Percentiles rank a stretch among this genome's conserved stretches.
Conservation (phyloP, 257 asterid species). For the Przewalskia tangutica region DNA sequence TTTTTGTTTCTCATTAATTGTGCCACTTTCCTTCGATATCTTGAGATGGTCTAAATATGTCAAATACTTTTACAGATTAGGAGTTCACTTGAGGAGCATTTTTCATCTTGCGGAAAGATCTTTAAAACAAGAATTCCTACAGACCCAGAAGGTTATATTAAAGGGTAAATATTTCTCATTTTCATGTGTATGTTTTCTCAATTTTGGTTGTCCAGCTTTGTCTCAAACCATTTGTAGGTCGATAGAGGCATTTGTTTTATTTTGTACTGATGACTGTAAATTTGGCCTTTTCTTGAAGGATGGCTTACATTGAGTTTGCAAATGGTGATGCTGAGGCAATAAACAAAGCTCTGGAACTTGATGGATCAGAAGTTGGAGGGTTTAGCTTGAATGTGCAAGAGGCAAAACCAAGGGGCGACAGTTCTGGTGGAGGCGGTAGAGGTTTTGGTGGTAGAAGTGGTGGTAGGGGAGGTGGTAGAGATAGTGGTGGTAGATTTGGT, state of each 20-base stretch:
- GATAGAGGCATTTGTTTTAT: neutral
- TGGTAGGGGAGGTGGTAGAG: constrained; percentile 10
- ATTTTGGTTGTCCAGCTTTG: neutral
- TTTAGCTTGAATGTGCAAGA: constrained; percentile 37
- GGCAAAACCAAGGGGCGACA: constrained; percentile 50
- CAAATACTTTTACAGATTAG: constrained; percentile 37
- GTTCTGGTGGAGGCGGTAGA: constrained; percentile 15
- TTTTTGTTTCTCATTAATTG: neutral
- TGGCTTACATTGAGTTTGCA: constrained; percentile 55
- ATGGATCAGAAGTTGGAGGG: constrained; percentile 39
- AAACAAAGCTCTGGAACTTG: constrained; percentile 46
- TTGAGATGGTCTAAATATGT: neutral
- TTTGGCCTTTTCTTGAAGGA: constrained; percentile 24
- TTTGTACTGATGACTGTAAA: neutral
- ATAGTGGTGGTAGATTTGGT: constrained; percentile 11
- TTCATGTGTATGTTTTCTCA: neutral
- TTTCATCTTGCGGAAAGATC: constrained; percentile 70
- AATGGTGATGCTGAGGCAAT: constrained; percentile 26
- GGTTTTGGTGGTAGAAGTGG: constrained; percentile 25
- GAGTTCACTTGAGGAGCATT: constrained; percentile 51
- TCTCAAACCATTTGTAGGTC: neutral
- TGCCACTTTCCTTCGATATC: neutral
- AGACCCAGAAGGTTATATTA: constrained; percentile 47
- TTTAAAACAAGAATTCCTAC: constrained; percentile 45
- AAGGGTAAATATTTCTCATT: constrained; percentile 40